phyloP scores from a whole-genome alignment of 257 asterid species.

The Verbena officinalis region DNA sequence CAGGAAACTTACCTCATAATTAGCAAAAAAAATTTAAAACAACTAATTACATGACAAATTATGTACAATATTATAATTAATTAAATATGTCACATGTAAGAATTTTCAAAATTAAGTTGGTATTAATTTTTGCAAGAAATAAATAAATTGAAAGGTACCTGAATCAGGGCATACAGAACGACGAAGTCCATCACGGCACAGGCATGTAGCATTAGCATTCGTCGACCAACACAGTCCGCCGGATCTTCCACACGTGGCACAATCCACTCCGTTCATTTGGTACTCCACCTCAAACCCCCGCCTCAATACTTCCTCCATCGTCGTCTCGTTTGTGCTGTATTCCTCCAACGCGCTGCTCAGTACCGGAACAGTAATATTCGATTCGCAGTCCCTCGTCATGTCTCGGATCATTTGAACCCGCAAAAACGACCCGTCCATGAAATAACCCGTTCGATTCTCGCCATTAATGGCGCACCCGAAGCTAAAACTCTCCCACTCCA shows the following conservation, averaged over 20 bases:
- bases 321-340: not conserved
- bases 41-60: too few species aligned
- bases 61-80: too few species aligned
- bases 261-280: not conserved
- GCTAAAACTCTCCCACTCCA: not conserved
- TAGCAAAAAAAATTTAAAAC: too few species aligned
- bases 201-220: not conserved
- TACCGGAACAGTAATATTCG: not conserved
- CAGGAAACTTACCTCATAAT: too few species aligned
- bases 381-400: not conserved
- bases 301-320: not conserved
- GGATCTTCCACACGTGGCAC: not conserved
- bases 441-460: not conserved
- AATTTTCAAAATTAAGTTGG: too few species aligned
- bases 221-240: not conserved
- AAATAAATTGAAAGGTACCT: not conserved
- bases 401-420: not conserved
- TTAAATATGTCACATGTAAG: too few species aligned
- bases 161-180: not conserved
- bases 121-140: too few species aligned
- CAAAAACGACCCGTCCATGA: not conserved
- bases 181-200: not conserved
- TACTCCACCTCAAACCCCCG: conserved; percentile 9
- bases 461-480: not conserved
- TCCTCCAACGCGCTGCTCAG: not conserved